phyloP scores from a whole-genome alignment of 345 rosid species.

The Hypericum androsaemum region DNA sequence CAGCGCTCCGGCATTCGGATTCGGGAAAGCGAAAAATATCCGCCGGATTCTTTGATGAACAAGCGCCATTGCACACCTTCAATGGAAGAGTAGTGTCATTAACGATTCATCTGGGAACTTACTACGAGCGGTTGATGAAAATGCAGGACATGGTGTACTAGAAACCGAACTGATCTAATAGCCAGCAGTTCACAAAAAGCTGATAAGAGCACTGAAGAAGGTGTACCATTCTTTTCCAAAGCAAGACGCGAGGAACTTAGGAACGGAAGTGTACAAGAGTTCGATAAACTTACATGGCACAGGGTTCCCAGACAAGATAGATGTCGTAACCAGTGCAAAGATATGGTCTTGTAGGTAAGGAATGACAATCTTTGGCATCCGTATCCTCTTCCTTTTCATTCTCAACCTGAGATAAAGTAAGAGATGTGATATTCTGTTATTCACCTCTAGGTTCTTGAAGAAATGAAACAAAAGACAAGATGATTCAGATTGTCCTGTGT shows the following conservation, averaged over 20 bases:
- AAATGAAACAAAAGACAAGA: too few relatives aligned
- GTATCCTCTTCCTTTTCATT: slow-evolving; percentile 25
- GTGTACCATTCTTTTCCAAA: neutral
- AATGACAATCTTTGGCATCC: slow-evolving; percentile 10
- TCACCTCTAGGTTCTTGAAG: too few relatives aligned
- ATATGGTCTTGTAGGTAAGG: slow-evolving; percentile 41
- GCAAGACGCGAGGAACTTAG: neutral
- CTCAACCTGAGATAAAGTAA: slow-evolving; percentile 25
- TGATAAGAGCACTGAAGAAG: neutral
- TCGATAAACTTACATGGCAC: slow-evolving; percentile 56
- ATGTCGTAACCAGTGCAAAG: slow-evolving; percentile 85
- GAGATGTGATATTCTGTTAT: neutral
- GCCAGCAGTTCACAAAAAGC: neutral
- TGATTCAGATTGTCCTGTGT: too few relatives aligned
- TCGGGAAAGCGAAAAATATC: slow-evolving; percentile 63
- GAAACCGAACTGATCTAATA: too few relatives aligned
- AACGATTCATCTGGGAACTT: neutral
- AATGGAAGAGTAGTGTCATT: slow-evolving; percentile 10
- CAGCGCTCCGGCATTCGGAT: slow-evolving; percentile 52
- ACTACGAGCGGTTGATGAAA: too few relatives aligned
- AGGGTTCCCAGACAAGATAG: slow-evolving; percentile 77
- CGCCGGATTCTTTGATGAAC: slow-evolving; percentile 78
- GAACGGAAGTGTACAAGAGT: neutral
- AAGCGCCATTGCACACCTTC: slow-evolving; percentile 92
- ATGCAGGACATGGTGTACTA: too few relatives aligned